Conservation (phyloP, 2,329 filamentous ascomycete species). For the Colletotrichum acutatum region DNA sequence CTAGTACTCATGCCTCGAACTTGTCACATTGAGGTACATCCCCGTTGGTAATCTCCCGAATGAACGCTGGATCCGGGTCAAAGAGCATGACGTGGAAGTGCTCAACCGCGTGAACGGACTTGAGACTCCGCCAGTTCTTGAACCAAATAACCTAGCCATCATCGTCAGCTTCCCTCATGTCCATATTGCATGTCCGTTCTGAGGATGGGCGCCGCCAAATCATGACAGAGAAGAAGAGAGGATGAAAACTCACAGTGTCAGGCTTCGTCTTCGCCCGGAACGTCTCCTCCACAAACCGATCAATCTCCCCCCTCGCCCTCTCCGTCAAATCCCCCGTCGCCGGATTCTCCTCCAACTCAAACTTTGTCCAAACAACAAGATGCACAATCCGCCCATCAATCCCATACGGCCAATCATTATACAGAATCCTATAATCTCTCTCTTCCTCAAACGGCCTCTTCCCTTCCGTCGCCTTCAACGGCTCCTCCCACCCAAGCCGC, state of each 20-base stretch:
- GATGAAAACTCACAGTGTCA: constrained; percentile 41
- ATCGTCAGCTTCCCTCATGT: background rate
- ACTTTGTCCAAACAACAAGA: constrained; percentile 94
- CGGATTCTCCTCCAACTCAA: constrained; percentile 76
- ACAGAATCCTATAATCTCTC: constrained; percentile 77
- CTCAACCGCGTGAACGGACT: constrained; percentile 87
- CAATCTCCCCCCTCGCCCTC: constrained; percentile 71
- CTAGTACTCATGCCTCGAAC: constrained; percentile 28
- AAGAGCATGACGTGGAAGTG: constrained; percentile 96
- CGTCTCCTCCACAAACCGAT: constrained; percentile 73
- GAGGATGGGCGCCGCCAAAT: background rate
- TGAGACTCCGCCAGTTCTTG: constrained; percentile 88
- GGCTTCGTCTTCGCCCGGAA: constrained; percentile 71
- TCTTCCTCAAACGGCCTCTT: constrained; percentile 54
- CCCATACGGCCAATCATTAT: constrained; percentile 96
- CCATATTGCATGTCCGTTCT: no score
- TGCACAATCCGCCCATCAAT: constrained; percentile 83
- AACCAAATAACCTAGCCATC: constrained; percentile 71
- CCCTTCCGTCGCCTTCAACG: constrained; percentile 38
- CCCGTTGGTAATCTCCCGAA: constrained; percentile 76
- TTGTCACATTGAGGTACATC: constrained; percentile 75
- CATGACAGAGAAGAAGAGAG: background rate
- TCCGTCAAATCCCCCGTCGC: constrained; percentile 74
- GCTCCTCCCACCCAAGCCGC: constrained; percentile 73
- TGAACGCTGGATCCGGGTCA: constrained; percentile 76